Base-by-base conservation (phyloP, 1,139 yeast species). In the Debaryomycetaceae sp. region DNA sequence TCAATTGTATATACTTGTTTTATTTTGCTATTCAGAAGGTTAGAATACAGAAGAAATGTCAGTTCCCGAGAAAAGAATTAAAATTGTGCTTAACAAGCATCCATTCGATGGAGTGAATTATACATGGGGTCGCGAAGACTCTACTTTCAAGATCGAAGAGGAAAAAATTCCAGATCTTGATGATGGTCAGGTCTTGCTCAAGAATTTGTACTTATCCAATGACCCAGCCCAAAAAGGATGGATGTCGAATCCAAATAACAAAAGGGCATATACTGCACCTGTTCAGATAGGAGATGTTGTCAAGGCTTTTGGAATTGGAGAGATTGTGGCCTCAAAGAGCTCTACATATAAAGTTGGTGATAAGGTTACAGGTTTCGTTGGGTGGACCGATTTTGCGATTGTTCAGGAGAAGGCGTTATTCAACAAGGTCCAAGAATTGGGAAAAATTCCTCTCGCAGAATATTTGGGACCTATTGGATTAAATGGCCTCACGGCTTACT, bases 401-500 rank as follows among this genome's bases (percentile, higher is more conserved):
- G 46, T 58, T 14, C 30, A 42, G 11, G 64, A 57, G 31, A 36
- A 43, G 3, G 38, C 30, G 5, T 38, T 67, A 24, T 52, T 47
- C 48, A 53, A 50, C 44, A 58, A 53, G 37, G 46, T 68, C 30
- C 65, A 65, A 40, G 44, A 49, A 19, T 35, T 53, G 5, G 31
- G 42, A 9, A 57, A 56, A 5, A 46, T 64, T 17, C 66, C 67
- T 18, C 55, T 55, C 33, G 50, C 55, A 33, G 50, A 49, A 17
- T 63, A 53, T 47, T 50, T 65, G 44, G 59, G 61, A 30, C 48
- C 53, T 11, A 46, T 64, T 33, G 88, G 87, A 33, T 52, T 73
- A 46, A 79, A 86, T 9, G 78, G 83, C 0, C 54, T 81, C 44
- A 82, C 89, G 31, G 86, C 88, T 9, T 82, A 78, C 59, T 63